phyloP scores from a whole-genome alignment of 2,329 filamentous ascomycete genomes.

The Pseudogymnoascus sp. region DNA sequence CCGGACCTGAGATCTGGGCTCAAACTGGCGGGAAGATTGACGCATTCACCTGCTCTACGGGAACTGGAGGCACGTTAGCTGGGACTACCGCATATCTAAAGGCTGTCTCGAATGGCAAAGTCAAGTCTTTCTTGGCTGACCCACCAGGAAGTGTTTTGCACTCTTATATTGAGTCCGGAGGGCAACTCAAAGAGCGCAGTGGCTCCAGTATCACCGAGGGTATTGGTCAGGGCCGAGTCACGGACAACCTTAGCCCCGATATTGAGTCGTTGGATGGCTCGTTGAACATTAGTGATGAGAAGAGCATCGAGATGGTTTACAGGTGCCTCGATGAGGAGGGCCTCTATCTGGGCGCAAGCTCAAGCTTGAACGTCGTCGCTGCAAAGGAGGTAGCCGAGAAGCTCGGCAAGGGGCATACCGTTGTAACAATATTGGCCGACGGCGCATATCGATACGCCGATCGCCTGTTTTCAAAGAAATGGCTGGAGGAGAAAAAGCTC shows the following conservation, averaged over 20 bases:
- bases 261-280: conserved; percentile 78
- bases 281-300: conserved; percentile 77
- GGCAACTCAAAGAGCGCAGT: conserved; percentile 68
- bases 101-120: conserved; percentile 64
- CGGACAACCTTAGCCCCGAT: conserved; percentile 86
- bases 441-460: conserved; percentile 98
- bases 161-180: conserved; percentile 80
- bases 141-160: conserved; percentile 90
- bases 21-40: conserved; percentile 82
- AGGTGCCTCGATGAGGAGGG: conserved; percentile 92
- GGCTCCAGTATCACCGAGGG: conserved; percentile 94
- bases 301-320: conserved; percentile 97
- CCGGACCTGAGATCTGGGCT: conserved; percentile 92
- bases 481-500: conserved; percentile 81
- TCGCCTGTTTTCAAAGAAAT: conserved; percentile 81
- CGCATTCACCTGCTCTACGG: conserved; percentile 91
- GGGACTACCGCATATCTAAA: conserved; percentile 86
- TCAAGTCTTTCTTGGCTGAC: conserved; percentile 86
- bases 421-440: conserved; percentile 91
- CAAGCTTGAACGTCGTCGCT: conserved; percentile 87
- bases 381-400: conserved; percentile 90
- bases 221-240: conserved; percentile 91
- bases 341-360: conserved; percentile 88
- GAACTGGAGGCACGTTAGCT: conserved; percentile 84
- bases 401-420: conserved; percentile 77